These are phyloP conservation scores for Gliomastix tumulicola DNA, from an alignment of 2,329 filamentous ascomycete species.

Conservation along the genomic window DNA sequence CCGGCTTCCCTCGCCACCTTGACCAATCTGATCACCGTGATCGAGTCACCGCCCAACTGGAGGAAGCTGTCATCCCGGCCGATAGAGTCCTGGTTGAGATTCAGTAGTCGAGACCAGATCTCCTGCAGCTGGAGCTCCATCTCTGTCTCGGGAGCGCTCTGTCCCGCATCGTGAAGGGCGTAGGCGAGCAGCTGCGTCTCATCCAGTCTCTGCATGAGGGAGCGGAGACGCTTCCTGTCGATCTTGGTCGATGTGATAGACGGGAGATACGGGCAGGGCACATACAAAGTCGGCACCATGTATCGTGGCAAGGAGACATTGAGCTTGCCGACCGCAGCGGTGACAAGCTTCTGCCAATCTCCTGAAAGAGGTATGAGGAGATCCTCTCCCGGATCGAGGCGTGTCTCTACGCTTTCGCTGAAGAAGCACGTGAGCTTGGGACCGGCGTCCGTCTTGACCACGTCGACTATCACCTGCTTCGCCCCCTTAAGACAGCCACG, in stretches of 20 bases:
- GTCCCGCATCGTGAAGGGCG: constrained; percentile 14
- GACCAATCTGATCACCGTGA: constrained; percentile 6
- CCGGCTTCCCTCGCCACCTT: not conserved
- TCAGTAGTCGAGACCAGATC: constrained; percentile 14
- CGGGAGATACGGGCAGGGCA: constrained; percentile 16
- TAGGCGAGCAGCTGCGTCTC: constrained; percentile 8
- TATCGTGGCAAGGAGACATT: constrained; percentile 8
- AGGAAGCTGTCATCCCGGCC: constrained; percentile 6
- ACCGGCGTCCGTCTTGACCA: constrained; percentile 1
- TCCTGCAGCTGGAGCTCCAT: constrained; percentile 17
- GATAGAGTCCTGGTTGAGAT: constrained; percentile 1
- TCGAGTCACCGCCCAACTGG: constrained; percentile 9
- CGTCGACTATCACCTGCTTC: constrained; percentile 1
- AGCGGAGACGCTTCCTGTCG: constrained; percentile 6
- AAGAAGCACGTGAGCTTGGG: constrained; percentile 1
- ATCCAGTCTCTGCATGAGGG: not conserved
- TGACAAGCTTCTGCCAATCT: constrained; percentile 5
- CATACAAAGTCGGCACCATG: constrained; percentile 10
- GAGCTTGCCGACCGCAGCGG: constrained; percentile 9
- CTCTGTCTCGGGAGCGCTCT: constrained; percentile 8
- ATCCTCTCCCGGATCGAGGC: not conserved
- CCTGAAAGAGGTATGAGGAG: not conserved
- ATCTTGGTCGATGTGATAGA: constrained; percentile 34
- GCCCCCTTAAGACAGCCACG: not conserved
- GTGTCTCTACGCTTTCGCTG: too few species aligned